phyloP scores from a whole-genome alignment of 2,329 filamentous ascomycete genomes.

The Monosporascus sp. region DNA sequence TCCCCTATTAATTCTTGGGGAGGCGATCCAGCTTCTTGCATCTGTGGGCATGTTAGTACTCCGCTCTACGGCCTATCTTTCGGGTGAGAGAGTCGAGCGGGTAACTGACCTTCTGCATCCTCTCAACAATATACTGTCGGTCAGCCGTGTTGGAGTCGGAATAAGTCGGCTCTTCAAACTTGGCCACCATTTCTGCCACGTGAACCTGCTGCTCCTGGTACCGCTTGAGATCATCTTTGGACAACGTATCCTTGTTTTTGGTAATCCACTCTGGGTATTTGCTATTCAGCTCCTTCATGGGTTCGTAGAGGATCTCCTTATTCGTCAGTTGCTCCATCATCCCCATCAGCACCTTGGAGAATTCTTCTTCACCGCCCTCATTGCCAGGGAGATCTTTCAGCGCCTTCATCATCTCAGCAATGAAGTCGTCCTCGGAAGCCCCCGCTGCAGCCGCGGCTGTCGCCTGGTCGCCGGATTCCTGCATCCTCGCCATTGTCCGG shows the following conservation, averaged over 20 bases:
- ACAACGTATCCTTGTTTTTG: constrained; percentile 63
- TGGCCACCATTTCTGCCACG: constrained; percentile 79
- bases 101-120: constrained; percentile 84
- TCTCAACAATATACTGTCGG: constrained; percentile 89
- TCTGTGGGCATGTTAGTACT: constrained; percentile 48
- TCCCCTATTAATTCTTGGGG: constrained; percentile 88
- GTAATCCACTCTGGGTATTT: constrained; percentile 90
- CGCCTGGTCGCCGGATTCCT: constrained; percentile 78
- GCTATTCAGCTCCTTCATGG: constrained; percentile 92
- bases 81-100: background rate
- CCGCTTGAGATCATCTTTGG: constrained; percentile 67
- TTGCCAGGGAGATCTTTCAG: constrained; percentile 61
- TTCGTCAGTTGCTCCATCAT: constrained; percentile 99
- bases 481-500: constrained; percentile 94
- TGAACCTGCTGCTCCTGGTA: constrained; percentile 77
- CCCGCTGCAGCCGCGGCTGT: constrained; percentile 69
- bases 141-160: constrained; percentile 75
- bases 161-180: constrained; percentile 80
- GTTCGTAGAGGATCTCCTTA: constrained; percentile 96
- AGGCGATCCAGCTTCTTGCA: constrained; percentile 92
- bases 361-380: constrained; percentile 68
- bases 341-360: constrained; percentile 89
- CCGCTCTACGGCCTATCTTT: background rate
- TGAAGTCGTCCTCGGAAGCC: constrained; percentile 67
- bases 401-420: constrained; percentile 89